A percentile compares a stretch with the other conserved stretches of the same genome.
Conservation (phyloP, 768 basidiomycete genomes). For the Hypsizygus marmoreus region DNA sequence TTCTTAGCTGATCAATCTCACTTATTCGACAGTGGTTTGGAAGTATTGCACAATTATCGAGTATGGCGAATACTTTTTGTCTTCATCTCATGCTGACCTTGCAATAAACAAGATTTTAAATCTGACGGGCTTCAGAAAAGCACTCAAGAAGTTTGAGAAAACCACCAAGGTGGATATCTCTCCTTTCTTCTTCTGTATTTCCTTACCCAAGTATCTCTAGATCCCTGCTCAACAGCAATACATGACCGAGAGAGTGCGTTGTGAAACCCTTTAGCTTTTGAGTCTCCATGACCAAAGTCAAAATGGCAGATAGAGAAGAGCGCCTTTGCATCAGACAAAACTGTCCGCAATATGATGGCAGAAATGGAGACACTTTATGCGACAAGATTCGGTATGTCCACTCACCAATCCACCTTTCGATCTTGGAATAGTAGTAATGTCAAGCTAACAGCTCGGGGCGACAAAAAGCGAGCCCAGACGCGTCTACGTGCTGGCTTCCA, state of each 20-base stretch:
- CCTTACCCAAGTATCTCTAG: constrained; percentile 28
- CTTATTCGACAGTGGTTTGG: constrained; percentile 57
- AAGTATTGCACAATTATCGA: constrained; percentile 86
- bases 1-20: neutral
- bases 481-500: constrained; percentile 58
- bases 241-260: constrained; percentile 71
- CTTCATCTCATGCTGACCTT: neutral
- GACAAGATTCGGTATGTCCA: constrained; percentile 60
- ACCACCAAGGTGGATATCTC: constrained; percentile 63
- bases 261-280: neutral
- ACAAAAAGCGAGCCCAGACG: constrained; percentile 74
- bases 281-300: neutral
- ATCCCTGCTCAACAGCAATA: constrained; percentile 75
- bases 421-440: neutral
- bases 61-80: constrained; percentile 40
- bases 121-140: constrained; percentile 86
- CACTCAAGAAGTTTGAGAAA: constrained; percentile 85
- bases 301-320: constrained; percentile 70
- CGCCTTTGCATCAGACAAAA: constrained; percentile 63
- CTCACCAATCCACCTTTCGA: neutral
- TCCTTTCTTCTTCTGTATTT: neutral
- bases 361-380: constrained; percentile 82
- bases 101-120: constrained; percentile 65
- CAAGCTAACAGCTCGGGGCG: constrained; percentile 51
- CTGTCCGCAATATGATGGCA: constrained; percentile 66